Evolutionary conservation across 1,284 basidiomycete genomes (phyloP), one percentile per base, ranked within the genome.

Genomic region (Cryptococcus sp.): DNA sequence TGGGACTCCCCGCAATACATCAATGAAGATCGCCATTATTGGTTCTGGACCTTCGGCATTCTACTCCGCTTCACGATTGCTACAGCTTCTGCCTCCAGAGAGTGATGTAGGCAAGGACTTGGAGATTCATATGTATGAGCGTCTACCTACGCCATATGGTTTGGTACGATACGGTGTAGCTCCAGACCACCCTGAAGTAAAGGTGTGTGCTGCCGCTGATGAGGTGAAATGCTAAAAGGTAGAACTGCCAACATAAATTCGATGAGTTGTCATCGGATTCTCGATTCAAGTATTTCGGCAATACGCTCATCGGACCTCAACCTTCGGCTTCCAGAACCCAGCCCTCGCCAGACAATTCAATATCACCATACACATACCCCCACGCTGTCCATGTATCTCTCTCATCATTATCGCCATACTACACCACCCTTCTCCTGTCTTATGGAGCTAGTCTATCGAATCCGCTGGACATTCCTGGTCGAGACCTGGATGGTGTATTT

Each of bases 231-330:
- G 11, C 19, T 41, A 10, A 9, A 41, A 19, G 52, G 46, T 61
- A 97, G 92, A 99, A 99, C 72, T 97, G 93, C 74, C 91, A 88
- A 42, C 83, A 96, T 77, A 98, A 96, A 75, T 99, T 98, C 62
- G 89, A 92, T 66, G 79, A 81, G 25, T 64, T 77, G 40, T 85
- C 88, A 0, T 58, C 71, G 13, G 91, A 96, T 70, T 77, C 82
- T 1, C 83, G 91, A 4, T 84, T 96, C 60, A 78, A 80, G 10
- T 97, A 93, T 77, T 94, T 94, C 69, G 96, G 96, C 44, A 98
- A 98, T 66, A 85, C 96, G 40, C 84, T 88, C 52, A 76, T 98
- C 45, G 83, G 74, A 18, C 44, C 60, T 16, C 58, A 62, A 48
- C 48, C 66, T 1, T 56, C 61, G 7, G 53, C 58, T 14, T 56